Conservation (phyloP, 306 rosid genomes). For the Morella rubra region DNA sequence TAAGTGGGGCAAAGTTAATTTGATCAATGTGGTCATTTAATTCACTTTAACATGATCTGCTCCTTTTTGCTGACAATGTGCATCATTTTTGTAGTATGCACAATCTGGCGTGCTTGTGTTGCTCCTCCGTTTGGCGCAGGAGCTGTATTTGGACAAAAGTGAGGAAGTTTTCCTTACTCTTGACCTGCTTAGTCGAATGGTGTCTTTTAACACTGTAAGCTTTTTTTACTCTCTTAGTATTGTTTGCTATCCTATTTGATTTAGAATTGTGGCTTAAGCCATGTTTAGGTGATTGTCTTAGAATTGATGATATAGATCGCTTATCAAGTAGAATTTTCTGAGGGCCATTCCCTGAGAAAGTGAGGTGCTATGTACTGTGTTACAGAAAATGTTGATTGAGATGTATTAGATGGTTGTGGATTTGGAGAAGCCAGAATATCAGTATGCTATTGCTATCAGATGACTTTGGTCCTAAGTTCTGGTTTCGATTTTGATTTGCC, state of each 20-base stretch:
- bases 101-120: slow-evolving; percentile 72
- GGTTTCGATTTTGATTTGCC: not conserved
- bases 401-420: slow-evolving; percentile 15
- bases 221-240: slow-evolving; percentile 23
- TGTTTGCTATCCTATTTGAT: slow-evolving; percentile 19
- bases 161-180: slow-evolving; percentile 67
- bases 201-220: slow-evolving; percentile 73
- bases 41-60: not conserved
- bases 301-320: not conserved
- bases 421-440: not conserved
- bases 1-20: not conserved
- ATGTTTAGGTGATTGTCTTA: slow-evolving; percentile 1
- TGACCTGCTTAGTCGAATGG: slow-evolving; percentile 81
- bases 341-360: slow-evolving; percentile 1
- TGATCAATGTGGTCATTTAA: not conserved
- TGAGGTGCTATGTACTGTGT: not conserved
- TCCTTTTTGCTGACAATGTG: slow-evolving; percentile 19
- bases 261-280: not conserved
- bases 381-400: not conserved
- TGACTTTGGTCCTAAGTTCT: slow-evolving; percentile 1
- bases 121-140: slow-evolving; percentile 80
- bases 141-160: slow-evolving; percentile 48
- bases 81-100: slow-evolving; percentile 49
- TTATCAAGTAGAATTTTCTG: too few species aligned
- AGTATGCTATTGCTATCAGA: slow-evolving; percentile 15